Conservation (phyloP, 768 basidiomycete genomes). For the Tricholoma furcatifolium region DNA sequence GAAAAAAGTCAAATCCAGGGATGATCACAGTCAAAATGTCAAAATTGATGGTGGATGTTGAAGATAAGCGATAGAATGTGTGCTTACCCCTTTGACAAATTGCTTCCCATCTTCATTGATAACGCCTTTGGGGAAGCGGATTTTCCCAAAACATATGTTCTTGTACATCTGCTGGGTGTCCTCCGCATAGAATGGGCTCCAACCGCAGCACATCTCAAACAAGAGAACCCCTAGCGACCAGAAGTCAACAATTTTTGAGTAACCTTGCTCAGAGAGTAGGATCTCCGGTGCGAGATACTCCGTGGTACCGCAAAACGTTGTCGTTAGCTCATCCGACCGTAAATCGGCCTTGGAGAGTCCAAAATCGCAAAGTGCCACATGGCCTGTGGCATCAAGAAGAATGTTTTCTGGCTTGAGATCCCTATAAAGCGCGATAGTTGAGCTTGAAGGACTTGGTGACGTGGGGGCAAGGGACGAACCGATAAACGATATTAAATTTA, state of each 20-base stretch:
- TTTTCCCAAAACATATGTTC: conserved; percentile 98
- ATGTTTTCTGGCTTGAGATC: conserved; percentile 99
- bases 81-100: conserved; percentile 95
- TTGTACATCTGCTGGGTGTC: conserved; percentile 99
- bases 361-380: conserved; percentile 98
- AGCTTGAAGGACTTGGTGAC: not conserved
- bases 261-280: conserved; percentile 96
- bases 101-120: conserved; percentile 98
- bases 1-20: not conserved
- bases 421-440: conserved; percentile 32
- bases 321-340: conserved; percentile 92
- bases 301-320: conserved; percentile 98
- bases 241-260: conserved; percentile 98
- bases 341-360: conserved; percentile 97
- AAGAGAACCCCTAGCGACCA: conserved; percentile 95
- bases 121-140: conserved; percentile 94
- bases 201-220: conserved; percentile 99
- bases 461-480: conserved; percentile 45
- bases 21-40: conserved; percentile 5
- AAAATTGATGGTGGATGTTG: conserved; percentile 7
- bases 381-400: conserved; percentile 95
- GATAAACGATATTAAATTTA: conserved; percentile 94
- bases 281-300: conserved; percentile 99
- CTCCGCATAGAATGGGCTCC: conserved; percentile 99
- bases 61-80: conserved; percentile 1